A percentile compares a stretch with the other conserved stretches of the same genome.
Conservation (phyloP, 2,329 filamentous ascomycete genomes). For the Tolypocladium ophioglossoides region DNA sequence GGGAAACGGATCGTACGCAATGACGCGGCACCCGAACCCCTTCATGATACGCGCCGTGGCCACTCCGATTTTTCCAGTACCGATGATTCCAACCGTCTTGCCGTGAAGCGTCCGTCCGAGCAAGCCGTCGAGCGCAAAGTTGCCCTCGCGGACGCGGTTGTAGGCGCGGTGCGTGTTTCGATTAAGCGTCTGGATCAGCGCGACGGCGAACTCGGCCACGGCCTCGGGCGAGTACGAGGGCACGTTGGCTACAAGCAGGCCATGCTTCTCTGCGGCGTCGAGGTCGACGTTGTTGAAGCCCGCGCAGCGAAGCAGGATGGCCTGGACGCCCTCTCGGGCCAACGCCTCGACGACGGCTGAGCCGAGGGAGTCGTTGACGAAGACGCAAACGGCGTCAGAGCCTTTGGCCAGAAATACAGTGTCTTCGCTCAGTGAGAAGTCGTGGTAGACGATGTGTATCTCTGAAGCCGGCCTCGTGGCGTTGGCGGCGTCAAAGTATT, state of each 20-base stretch:
- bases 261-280: conserved; percentile 37
- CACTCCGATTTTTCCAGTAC: conserved; percentile 55
- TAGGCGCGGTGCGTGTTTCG: conserved; percentile 58
- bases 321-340: conserved; percentile 37
- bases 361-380: conserved; percentile 54
- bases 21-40: conserved; percentile 53
- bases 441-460: conserved; percentile 41
- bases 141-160: conserved; percentile 57
- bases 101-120: conserved; percentile 49
- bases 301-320: conserved; percentile 55
- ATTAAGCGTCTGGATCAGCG: conserved; percentile 56
- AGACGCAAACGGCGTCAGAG: conserved; percentile 51
- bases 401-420: conserved; percentile 44
- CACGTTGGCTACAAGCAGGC: conserved; percentile 54
- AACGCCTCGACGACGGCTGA: conserved; percentile 40
- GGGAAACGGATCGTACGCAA: conserved; percentile 50
- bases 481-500: conserved; percentile 30
- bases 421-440: conserved; percentile 42
- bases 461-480: conserved; percentile 6
- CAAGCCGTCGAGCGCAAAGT: conserved; percentile 56
- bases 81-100: conserved; percentile 57
- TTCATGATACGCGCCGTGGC: conserved; percentile 49
- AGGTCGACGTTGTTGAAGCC: conserved; percentile 61
- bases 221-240: conserved; percentile 60
- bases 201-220: conserved; percentile 60